Percentiles rank a stretch among this genome's conserved stretches.
Evolutionary conservation across 345 rosid species (phyloP).

Genomic region (Ricinus communis): DNA sequence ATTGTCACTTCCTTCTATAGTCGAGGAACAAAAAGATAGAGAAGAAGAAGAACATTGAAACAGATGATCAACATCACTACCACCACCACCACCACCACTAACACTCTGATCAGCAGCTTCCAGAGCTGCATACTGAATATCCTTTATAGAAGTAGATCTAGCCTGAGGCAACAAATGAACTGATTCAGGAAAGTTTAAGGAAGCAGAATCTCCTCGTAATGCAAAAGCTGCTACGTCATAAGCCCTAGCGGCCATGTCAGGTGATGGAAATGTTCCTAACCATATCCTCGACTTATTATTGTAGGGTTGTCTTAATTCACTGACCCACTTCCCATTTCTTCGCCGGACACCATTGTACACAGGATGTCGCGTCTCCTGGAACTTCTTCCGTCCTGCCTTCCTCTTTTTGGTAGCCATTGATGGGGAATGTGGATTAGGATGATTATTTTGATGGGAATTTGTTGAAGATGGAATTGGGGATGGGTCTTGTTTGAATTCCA

Average conservation of each 20-base stretch:
- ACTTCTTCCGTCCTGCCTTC: slow-evolving; percentile 54
- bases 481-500: slow-evolving; percentile 9
- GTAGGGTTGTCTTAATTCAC: slow-evolving; percentile 44
- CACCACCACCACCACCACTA: not conserved
- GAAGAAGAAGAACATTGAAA: slow-evolving; percentile 5
- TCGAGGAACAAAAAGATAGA: not conserved
- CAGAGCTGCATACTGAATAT: slow-evolving; percentile 43
- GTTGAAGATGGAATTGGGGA: not conserved
- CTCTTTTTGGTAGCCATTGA: slow-evolving; percentile 23
- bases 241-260: slow-evolving; percentile 51
- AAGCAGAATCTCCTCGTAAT: slow-evolving; percentile 39
- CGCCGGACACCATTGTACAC: slow-evolving; percentile 48
- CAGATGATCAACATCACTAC: no score
- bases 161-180: slow-evolving; percentile 36
- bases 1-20: not conserved
- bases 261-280: slow-evolving; percentile 50
- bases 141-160: slow-evolving; percentile 33
- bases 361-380: slow-evolving; percentile 55
- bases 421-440: no score
- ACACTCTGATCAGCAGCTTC: slow-evolving; percentile 27
- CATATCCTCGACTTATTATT: slow-evolving; percentile 41
- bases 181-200: slow-evolving; percentile 43
- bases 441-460: not conserved
- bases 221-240: slow-evolving; percentile 50
- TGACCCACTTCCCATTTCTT: slow-evolving; percentile 59